Conservation (phyloP, 1,284 basidiomycete genomes). For the Tylopilus orsonianus region DNA sequence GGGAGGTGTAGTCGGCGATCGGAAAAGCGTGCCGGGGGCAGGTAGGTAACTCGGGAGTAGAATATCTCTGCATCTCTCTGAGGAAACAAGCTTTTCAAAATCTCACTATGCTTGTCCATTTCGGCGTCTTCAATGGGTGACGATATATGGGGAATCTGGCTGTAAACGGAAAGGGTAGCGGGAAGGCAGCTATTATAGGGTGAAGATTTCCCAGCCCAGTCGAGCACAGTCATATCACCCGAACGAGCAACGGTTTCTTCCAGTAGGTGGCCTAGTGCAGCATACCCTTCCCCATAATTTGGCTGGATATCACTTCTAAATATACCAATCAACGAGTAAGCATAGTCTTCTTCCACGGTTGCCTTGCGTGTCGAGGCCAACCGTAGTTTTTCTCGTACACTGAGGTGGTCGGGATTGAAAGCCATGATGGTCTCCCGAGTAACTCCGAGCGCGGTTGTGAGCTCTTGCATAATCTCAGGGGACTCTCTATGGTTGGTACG, state of each 20-base stretch:
- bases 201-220: conserved; percentile 13
- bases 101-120: neutral
- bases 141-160: neutral
- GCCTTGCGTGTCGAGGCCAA: too few relatives aligned
- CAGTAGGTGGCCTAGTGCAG: too few relatives aligned
- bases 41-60: neutral
- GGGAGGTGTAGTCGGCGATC: too few relatives aligned
- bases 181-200: too few relatives aligned
- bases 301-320: too few relatives aligned
- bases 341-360: too few relatives aligned
- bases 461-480: conserved; percentile 13
- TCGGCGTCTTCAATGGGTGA: neutral
- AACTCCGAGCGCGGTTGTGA: conserved; percentile 4
- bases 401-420: too few relatives aligned
- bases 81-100: neutral
- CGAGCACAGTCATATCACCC: conserved; percentile 14
- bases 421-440: conserved; percentile 6
- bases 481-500: conserved; percentile 14
- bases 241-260: conserved; percentile 11
- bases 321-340: too few relatives aligned
- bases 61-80: neutral
- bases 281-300: too few relatives aligned
- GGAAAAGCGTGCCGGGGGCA: neutral
- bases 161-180: conserved; percentile 9
- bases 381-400: too few relatives aligned